A percentile compares a stretch with the other conserved stretches of the same genome.
These are phyloP conservation scores for Penicillium decumbens DNA, from an alignment of 2,329 filamentous ascomycete species.

Conservation along the genomic window DNA sequence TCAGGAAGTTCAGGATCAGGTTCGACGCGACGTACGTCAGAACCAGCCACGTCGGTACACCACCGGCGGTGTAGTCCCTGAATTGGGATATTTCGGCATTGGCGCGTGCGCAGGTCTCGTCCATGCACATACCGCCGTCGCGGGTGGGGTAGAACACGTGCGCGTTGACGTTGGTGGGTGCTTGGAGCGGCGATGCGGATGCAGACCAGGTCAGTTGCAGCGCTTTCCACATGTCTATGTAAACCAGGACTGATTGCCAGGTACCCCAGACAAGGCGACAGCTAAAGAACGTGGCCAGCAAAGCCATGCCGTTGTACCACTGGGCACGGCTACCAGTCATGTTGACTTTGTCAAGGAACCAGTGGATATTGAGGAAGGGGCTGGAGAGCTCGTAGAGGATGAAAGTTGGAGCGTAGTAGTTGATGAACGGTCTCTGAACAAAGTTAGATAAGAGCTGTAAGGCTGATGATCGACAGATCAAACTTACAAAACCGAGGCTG, in stretches of 20 bases:
- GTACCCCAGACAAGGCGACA: conserved; percentile 61
- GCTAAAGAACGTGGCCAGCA: conserved; percentile 57
- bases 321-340: conserved; percentile 59
- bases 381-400: conserved; percentile 64
- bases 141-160: conserved; percentile 33
- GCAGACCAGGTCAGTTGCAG: conserved; percentile 43
- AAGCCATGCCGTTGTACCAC: conserved; percentile 59
- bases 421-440: conserved; percentile 58
- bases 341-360: conserved; percentile 65
- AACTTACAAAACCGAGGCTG: conserved; percentile 59
- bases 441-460: conserved; percentile 1
- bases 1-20: conserved; percentile 57
- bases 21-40: conserved; percentile 56
- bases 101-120: conserved; percentile 38
- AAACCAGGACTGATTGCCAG: conserved; percentile 55
- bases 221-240: conserved; percentile 55
- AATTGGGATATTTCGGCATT: conserved; percentile 49
- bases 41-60: conserved; percentile 56
- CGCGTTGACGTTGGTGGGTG: conserved; percentile 31
- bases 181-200: conserved; percentile 24
- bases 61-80: conserved; percentile 35
- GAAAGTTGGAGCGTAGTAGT: conserved; percentile 61
- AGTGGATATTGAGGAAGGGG: conserved; percentile 65
- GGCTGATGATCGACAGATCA: not conserved
- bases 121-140: conserved; percentile 35